Base-by-base conservation (phyloP, 2,329 filamentous ascomycete genomes). In the Reticulascus tulasneorum region DNA sequence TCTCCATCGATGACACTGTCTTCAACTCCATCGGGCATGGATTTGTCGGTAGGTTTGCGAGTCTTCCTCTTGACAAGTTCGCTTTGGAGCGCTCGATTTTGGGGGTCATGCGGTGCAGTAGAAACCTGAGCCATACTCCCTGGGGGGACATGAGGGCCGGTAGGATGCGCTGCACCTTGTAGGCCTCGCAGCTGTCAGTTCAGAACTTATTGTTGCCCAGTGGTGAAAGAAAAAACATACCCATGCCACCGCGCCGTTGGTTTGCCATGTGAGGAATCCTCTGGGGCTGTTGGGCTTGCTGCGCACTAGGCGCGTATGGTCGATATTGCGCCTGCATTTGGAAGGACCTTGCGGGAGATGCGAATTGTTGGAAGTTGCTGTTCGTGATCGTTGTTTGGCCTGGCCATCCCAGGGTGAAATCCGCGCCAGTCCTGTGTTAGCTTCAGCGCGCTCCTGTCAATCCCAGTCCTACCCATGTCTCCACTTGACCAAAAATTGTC, bases 1-100 rank as follows among this genome's bases (percentile, higher is more conserved):
- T 94, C 86, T 45, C 86, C 42, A 29, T 66, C 88, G 46, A 94
- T 79, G 43, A 88, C 78, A 46, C 84, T 77, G 30, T 88, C 82
- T 50, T 94, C 90, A 28, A 95, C 75, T 37, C 87, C 89, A 47
- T 97, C 90, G 24, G 93, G 90, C 18, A 98, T 80, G 52, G 88
- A 93, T 72, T 88, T 94, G 63, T 98, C 93, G 40, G 89, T 96
- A 2, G 93, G 93, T 63, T 91, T 94, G 56, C 82, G 81, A 55
- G 86, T 88, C 49, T 87, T 81, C 43, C 89, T 80, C 60, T 90
- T 88, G 46, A 69, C 66, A 50, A 71, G 65, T 54, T 69, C 66
- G 33, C 62, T 42, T 20, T 31, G 35, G 21, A 42, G 69, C 17
- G 66, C 67, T 40, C 71, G 66, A 23, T 64, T 61, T 42, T 73